These are phyloP conservation scores for Tulasnella sp. DNA, from an alignment of 768 basidiomycete species.

Conservation along the genomic window DNA sequence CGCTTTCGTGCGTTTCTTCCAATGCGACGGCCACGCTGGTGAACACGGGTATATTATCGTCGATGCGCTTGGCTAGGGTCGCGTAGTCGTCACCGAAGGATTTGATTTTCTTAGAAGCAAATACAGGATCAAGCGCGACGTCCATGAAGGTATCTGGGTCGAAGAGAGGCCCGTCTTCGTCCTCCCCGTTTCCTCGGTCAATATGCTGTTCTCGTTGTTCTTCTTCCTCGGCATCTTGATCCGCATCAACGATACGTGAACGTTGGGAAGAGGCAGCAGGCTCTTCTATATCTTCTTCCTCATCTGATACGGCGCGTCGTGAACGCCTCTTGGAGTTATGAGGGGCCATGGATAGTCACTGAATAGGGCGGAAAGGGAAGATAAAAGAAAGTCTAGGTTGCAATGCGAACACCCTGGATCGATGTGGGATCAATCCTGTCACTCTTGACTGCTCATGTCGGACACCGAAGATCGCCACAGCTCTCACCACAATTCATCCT, in stretches of 20 bases:
- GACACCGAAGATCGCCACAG: conserved; percentile 11
- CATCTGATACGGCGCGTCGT: not conserved
- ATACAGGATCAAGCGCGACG: conserved; percentile 50
- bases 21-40: conserved; percentile 45
- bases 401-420: not conserved
- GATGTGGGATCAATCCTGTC: not conserved
- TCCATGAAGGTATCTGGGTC: conserved; percentile 52
- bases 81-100: conserved; percentile 12
- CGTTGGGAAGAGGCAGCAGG: not conserved
- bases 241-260: not conserved
- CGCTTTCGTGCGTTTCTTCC: conserved; percentile 51
- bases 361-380: not conserved
- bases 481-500: too few relatives aligned
- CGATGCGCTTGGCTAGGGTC: not conserved
- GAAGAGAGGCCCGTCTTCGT: conserved; percentile 35
- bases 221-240: conserved; percentile 36
- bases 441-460: not conserved
- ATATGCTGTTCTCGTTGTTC: conserved; percentile 21
- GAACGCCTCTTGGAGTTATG: not conserved
- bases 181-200: conserved; percentile 28
- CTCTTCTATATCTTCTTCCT: not conserved
- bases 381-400: not conserved
- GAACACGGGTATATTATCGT: conserved; percentile 28
- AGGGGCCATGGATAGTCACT: not conserved
- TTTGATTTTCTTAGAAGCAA: conserved; percentile 26